A percentile compares a stretch with the other conserved stretches of the same genome.
These are phyloP conservation scores for Cnidoscolus chayamansa DNA, from an alignment of 441 rosid species.

Conservation along the genomic window DNA sequence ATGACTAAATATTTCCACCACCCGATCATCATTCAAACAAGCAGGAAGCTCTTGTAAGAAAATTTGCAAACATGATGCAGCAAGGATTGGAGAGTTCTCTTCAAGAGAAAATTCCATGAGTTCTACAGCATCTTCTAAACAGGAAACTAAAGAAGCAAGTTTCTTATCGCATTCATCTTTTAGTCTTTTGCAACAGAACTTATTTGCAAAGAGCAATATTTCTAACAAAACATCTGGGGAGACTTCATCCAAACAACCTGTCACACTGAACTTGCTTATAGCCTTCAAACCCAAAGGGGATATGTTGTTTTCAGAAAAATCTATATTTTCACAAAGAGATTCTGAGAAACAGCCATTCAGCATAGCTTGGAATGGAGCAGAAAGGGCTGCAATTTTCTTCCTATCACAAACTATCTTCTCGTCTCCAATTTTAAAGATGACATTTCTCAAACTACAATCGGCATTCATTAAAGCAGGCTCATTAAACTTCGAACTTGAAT, in stretches of 20 bases:
- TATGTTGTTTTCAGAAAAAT: constrained; percentile 80
- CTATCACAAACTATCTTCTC: constrained; percentile 80
- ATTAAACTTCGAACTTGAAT: constrained; percentile 30
- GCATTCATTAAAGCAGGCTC: constrained; percentile 36
- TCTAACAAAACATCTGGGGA: constrained; percentile 67
- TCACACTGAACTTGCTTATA: constrained; percentile 63
- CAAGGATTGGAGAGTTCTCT: constrained; percentile 74
- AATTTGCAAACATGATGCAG: constrained; percentile 80
- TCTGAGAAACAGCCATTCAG: constrained; percentile 87
- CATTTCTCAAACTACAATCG: constrained; percentile 38
- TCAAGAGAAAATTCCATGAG: constrained; percentile 86
- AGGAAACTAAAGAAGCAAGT: constrained; percentile 60
- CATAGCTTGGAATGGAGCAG: constrained; percentile 88
- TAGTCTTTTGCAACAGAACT: constrained; percentile 85
- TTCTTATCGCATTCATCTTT: constrained; percentile 87
- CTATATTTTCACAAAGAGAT: constrained; percentile 67
- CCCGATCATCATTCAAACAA: constrained; percentile 66
- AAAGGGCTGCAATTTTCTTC: constrained; percentile 72
- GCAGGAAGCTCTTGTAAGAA: constrained; percentile 75
- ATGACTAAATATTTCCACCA: constrained; percentile 57
- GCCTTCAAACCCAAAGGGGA: constrained; percentile 68
- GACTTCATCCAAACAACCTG: constrained; percentile 49
- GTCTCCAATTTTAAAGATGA: constrained; percentile 63
- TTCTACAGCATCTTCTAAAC: constrained; percentile 76
- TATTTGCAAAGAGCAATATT: constrained; percentile 74